Evolutionary conservation across 192 early-diverging fungal species (phyloP), one percentile per base, ranked within the genome.

Genomic region (Coemansia sp.): DNA sequence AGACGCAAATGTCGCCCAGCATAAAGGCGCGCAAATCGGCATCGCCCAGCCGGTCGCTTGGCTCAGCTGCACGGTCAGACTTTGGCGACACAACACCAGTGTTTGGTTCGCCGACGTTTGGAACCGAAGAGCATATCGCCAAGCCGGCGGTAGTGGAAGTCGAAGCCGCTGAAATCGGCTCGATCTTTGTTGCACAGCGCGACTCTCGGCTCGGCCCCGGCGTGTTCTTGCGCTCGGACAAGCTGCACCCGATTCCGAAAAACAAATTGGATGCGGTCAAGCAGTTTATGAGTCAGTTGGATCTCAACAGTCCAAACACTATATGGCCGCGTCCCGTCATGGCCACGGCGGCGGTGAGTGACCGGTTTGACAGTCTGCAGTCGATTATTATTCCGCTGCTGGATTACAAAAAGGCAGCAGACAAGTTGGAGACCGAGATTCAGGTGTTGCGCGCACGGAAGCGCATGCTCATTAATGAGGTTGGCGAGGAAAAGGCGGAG

Each of bases 321-420:
- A 79, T 81, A 55, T 81, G 78, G 78, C 82, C 82, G 11, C 86
- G 87, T n/a, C 94, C 94, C 0, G 70, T 84, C 6, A 94, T 97
- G 89, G 88, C 90, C 4, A 97, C 93, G 3, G 86, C 83, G 11
- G 80, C 82, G 0, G 88, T 97, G 19, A 91, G 90, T 71, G 83
- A 87, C 22, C 88, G 88, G 59, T 95, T 89, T 69, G 90, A 92
- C 50, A 84, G 86, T 48, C 71, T 97, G 52, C 87, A 89, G 57
- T 78, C 82, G 46, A 89, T 87, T 10, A 87, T 95, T 56, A 72
- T 92, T 42, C 85, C 74, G 21, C 67, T 96, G 64, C 71, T 94
- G 53, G 95, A 97, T 62, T 73, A 91, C 52, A 94, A 93, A 69
- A 91, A 91, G 62, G 79, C 83, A 6, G 87, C 85, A 1, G 95